Conservation (phyloP, 2,329 filamentous ascomycete genomes). For the Beauveria sp. region DNA sequence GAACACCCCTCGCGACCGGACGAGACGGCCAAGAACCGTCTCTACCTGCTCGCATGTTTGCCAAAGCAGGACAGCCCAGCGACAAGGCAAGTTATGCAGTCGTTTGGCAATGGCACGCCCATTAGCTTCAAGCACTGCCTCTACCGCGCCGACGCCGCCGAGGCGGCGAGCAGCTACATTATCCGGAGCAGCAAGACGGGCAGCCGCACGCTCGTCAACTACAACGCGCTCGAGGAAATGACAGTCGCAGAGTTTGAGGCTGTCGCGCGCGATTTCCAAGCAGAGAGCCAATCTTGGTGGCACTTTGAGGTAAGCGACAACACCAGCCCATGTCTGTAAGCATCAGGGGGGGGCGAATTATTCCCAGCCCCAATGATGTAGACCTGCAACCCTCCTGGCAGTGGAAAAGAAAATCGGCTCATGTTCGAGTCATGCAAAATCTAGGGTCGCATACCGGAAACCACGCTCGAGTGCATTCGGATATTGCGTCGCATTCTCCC, state of each 20-base stretch:
- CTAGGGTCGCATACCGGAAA: constrained; percentile 57
- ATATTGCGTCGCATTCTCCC: constrained; percentile 42
- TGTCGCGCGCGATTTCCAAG: constrained; percentile 32
- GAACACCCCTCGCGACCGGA: background rate
- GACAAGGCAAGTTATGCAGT: constrained; percentile 43
- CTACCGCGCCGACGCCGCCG: constrained; percentile 44
- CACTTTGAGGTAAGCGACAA: constrained; percentile 58
- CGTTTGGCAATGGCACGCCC: constrained; percentile 36
- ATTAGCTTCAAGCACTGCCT: constrained; percentile 51
- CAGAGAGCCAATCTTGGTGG: constrained; percentile 46
- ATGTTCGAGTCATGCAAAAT: too few relatives aligned
- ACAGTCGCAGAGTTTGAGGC: constrained; percentile 49
- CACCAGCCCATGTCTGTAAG: background rate
- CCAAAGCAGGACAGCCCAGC: constrained; percentile 45
- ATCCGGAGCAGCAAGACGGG: constrained; percentile 51
- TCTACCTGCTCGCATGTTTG: constrained; percentile 44
- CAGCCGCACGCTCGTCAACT: constrained; percentile 63
- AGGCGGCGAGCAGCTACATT: constrained; percentile 63
- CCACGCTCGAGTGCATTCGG: constrained; percentile 51
- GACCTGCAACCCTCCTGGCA: background rate
- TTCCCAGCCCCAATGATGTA: background rate
- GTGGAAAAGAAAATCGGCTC: too few relatives aligned
- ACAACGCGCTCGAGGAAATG: constrained; percentile 63
- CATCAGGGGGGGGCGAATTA: background rate
- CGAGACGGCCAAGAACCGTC: constrained; percentile 16